These are phyloP conservation scores for Xerocomellus intermedius DNA, from an alignment of 768 basidiomycete species.

Conservation along the genomic window DNA sequence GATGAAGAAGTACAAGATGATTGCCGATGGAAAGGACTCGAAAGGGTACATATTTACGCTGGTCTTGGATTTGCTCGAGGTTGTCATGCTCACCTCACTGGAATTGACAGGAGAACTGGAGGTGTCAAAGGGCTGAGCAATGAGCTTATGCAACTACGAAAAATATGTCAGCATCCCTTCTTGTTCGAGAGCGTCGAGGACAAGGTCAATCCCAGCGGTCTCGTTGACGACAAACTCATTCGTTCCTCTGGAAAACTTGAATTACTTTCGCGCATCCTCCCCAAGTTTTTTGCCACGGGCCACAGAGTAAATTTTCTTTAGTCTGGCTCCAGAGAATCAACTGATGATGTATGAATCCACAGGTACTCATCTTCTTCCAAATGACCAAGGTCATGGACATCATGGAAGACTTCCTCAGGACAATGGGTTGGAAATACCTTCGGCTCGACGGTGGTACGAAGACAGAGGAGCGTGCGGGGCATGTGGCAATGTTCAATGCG, in stretches of 20 bases:
- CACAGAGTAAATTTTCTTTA: slow-evolving; percentile 63
- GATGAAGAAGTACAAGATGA: slow-evolving; percentile 99
- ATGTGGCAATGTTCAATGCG: slow-evolving; percentile 88
- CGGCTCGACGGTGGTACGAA: slow-evolving; percentile 97
- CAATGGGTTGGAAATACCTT: slow-evolving; percentile 82
- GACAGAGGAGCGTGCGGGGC: slow-evolving; percentile 88
- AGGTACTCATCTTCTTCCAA: slow-evolving; percentile 99
- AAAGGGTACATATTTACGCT: slow-evolving; percentile 58
- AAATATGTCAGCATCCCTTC: slow-evolving; percentile 98
- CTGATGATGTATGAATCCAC: slow-evolving; percentile 2
- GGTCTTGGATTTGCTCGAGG: not conserved
- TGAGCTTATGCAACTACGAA: slow-evolving; percentile 96
- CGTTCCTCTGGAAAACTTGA: slow-evolving; percentile 94
- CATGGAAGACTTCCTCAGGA: slow-evolving; percentile 92
- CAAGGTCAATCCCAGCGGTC: slow-evolving; percentile 80
- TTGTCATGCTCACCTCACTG: slow-evolving; percentile 2
- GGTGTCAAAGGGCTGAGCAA: slow-evolving; percentile 91
- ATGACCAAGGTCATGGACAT: slow-evolving; percentile 99
- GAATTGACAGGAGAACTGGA: slow-evolving; percentile 51
- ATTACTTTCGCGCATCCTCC: slow-evolving; percentile 83
- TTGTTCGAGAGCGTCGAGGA: slow-evolving; percentile 95
- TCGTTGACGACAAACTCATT: slow-evolving; percentile 82
- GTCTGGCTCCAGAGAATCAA: not conserved
- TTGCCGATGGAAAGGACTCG: slow-evolving; percentile 73
- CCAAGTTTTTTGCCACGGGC: slow-evolving; percentile 89